Percentiles rank a stretch among this genome's conserved stretches.
phyloP scores from a whole-genome alignment of 768 basidiomycete genomes.

The Ramaria sp. region DNA sequence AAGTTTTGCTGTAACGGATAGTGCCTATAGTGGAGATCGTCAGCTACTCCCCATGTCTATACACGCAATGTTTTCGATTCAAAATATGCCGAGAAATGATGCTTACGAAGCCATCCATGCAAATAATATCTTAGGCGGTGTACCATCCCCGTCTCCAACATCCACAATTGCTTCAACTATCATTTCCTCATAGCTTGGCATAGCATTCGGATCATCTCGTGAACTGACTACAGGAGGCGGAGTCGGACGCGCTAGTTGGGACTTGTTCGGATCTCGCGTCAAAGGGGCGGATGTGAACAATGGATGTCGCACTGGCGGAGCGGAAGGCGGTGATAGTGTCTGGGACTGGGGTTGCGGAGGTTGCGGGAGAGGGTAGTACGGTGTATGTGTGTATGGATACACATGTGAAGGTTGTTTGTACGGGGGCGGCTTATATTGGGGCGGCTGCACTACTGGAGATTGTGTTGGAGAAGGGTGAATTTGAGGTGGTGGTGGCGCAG shows the following conservation, averaged over 20 bases:
- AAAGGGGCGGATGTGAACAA: conserved; percentile 13
- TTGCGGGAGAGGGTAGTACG: conserved; percentile 47
- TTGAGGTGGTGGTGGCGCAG: conserved; percentile 15
- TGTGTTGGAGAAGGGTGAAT: conserved; percentile 15
- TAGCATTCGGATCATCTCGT: conserved; percentile 31
- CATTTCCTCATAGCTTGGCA: conserved; percentile 90
- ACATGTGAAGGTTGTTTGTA: not conserved
- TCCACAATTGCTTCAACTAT: conserved; percentile 70
- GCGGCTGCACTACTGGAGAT: conserved; percentile 28
- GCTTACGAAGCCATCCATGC: conserved; percentile 59
- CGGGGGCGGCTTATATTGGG: conserved; percentile 25
- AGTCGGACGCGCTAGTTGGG: conserved; percentile 16
- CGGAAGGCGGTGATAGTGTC: conserved; percentile 20
- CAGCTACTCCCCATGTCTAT: not conserved
- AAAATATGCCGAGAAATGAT: not conserved
- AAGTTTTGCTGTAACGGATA: conserved; percentile 87
- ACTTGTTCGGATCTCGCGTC: conserved; percentile 12
- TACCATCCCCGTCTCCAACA: conserved; percentile 60
- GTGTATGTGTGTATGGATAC: conserved; percentile 49
- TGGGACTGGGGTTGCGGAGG: conserved; percentile 28
- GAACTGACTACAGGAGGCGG: conserved; percentile 5
- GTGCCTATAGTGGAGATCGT: conserved; percentile 22
- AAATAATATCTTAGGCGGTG: conserved; percentile 75
- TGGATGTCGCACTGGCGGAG: conserved; percentile 7
- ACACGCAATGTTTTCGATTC: not conserved